Conservation (phyloP, 257 asterid species). For the Nicotiana sylvestris region DNA sequence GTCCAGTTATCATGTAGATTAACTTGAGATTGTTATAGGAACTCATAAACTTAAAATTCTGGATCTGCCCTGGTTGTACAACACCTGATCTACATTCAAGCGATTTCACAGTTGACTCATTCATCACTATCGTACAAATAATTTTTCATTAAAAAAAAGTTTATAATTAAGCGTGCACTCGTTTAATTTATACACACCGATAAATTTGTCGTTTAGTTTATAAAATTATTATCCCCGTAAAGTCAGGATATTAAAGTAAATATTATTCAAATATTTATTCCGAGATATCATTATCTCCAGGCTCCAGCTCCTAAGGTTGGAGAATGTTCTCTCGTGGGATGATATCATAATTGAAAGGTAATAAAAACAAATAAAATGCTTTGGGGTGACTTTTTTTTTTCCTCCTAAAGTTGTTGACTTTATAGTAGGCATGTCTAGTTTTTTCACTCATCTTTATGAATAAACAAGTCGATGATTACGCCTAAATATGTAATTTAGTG, state of each 20-base stretch:
- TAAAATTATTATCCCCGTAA: background rate
- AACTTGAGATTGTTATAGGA: no score
- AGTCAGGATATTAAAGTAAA: background rate
- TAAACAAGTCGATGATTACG: background rate
- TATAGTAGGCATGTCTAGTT: background rate
- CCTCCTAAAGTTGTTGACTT: no score
- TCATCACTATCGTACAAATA: background rate
- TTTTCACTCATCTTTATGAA: background rate
- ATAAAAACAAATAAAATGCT: background rate
- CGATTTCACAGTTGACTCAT: no score
- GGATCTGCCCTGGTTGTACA: no score
- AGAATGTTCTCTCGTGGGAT: background rate
- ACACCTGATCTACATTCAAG: no score
- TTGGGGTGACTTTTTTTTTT: no score
- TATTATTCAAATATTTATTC: background rate
- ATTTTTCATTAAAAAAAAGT: background rate
- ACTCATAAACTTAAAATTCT: no score
- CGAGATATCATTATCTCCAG: background rate
- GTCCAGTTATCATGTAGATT: no score
- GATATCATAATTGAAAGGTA: background rate
- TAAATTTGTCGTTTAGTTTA: background rate
- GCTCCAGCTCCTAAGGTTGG: background rate
- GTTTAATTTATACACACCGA: background rate
- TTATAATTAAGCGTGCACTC: background rate
- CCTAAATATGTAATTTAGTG: background rate